These are phyloP conservation scores for Martiniozyma abietophila DNA, from an alignment of 805 yeast species.

Conservation along the genomic window DNA sequence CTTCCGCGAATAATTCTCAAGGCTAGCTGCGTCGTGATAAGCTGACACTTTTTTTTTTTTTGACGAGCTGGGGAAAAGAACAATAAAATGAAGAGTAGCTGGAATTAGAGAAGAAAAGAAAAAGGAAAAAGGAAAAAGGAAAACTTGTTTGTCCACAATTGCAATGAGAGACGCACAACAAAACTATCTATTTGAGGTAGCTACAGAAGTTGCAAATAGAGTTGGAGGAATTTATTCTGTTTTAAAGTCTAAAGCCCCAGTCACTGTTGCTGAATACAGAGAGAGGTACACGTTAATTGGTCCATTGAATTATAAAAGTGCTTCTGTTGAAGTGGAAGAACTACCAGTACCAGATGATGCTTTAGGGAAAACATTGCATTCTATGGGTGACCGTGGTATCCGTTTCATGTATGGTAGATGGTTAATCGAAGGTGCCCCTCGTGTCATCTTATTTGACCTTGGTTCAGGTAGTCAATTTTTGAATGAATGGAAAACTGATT, in stretches of 20 bases:
- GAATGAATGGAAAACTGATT: slow-evolving; percentile 90
- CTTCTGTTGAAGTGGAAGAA: slow-evolving; percentile 76
- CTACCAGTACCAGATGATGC: slow-evolving; percentile 38
- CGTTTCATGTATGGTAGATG: slow-evolving; percentile 84
- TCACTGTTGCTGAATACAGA: slow-evolving; percentile 87
- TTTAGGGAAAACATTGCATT: slow-evolving; percentile 54
- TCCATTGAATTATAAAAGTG: slow-evolving; percentile 66
- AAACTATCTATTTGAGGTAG: slow-evolving; percentile 84
- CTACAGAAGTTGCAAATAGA: slow-evolving; percentile 95
- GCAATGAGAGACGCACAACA: slow-evolving; percentile 79
- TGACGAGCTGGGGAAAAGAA: too few species aligned
- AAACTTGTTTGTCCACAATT: slow-evolving; percentile 30
- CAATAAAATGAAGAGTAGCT: too few species aligned
- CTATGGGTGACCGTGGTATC: slow-evolving; percentile 79
- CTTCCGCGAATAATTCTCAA: too few species aligned
- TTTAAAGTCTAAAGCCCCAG: slow-evolving; percentile 91
- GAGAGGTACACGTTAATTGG: slow-evolving; percentile 83
- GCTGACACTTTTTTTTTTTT: too few species aligned
- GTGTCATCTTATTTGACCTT: slow-evolving; percentile 82
- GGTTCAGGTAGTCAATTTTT: slow-evolving; percentile 60
- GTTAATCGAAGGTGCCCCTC: slow-evolving; percentile 96
- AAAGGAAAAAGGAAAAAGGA: not conserved
- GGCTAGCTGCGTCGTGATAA: too few species aligned
- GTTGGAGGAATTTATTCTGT: slow-evolving; percentile 98
- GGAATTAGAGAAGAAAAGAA: too few species aligned